Percentiles rank a stretch among this genome's conserved stretches.
Conservation (phyloP, 164 flowering plant genomes). For the Piper betle region DNA sequence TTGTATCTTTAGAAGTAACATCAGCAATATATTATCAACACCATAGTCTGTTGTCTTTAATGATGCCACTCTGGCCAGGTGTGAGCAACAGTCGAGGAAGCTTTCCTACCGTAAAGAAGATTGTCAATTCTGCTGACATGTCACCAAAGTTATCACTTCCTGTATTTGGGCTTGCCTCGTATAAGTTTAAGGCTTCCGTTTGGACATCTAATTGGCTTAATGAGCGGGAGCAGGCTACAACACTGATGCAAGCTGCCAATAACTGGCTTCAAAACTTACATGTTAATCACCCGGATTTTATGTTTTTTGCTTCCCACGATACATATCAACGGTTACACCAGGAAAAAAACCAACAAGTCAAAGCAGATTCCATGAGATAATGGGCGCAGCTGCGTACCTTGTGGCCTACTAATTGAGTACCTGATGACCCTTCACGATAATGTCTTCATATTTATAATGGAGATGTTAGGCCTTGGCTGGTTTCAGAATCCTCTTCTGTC, state of each 20-base stretch:
- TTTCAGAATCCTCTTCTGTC: conserved; percentile 2
- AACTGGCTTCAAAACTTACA: conserved; percentile 38
- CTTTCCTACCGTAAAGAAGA: conserved; percentile 15
- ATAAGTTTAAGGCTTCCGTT: conserved; percentile 49
- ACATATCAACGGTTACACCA: conserved; percentile 19
- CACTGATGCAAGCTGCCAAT: conserved; percentile 45
- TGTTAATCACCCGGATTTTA: conserved; percentile 50
- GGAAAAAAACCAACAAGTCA: no score
- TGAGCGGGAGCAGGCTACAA: conserved; percentile 32
- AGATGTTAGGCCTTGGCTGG: neutral
- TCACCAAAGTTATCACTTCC: conserved; percentile 37
- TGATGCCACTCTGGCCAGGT: conserved; percentile 6
- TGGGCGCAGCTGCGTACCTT: neutral
- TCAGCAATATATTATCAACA: no score
- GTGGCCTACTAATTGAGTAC: neutral
- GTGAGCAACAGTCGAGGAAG: conserved; percentile 13
- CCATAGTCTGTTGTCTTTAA: neutral
- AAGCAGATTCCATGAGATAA: neutral
- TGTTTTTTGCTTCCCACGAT: conserved; percentile 38
- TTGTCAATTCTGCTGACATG: conserved; percentile 9
- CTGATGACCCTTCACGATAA: neutral
- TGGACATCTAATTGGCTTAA: conserved; percentile 26
- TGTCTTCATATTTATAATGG: no score
- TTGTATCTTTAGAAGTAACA: no score
- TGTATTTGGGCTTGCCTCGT: conserved; percentile 64